phyloP scores from a whole-genome alignment of 495 filamentous ascomycete genomes.

The Trichoderma parareesei region DNA sequence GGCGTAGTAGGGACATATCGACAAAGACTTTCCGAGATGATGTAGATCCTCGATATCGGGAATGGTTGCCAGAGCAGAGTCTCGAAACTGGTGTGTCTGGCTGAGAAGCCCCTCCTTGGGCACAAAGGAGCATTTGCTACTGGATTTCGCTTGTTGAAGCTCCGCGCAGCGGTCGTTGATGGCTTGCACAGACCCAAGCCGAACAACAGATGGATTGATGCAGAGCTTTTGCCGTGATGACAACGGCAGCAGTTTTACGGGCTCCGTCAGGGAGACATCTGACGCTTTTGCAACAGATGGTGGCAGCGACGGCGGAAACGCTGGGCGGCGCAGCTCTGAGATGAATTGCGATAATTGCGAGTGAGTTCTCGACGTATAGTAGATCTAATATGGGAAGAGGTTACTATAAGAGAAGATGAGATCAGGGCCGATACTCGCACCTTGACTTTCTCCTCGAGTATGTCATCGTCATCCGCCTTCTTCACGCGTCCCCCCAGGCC shows the following conservation, averaged over 20 bases:
- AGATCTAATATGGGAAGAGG: slow-evolving; percentile 45
- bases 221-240: slow-evolving; percentile 90
- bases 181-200: slow-evolving; percentile 62
- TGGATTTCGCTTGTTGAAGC: slow-evolving; percentile 67
- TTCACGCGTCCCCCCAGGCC: slow-evolving; percentile 25
- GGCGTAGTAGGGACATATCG: slow-evolving; percentile 93
- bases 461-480: slow-evolving; percentile 34
- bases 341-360: slow-evolving; percentile 92
- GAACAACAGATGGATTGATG: slow-evolving; percentile 75
- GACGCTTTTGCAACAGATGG: slow-evolving; percentile 24
- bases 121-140: slow-evolving; percentile 68
- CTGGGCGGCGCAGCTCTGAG: slow-evolving; percentile 77
- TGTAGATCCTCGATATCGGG: slow-evolving; percentile 92
- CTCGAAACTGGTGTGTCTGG: slow-evolving; percentile 72
- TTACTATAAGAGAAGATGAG: slow-evolving; percentile 13
- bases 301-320: slow-evolving; percentile 53
- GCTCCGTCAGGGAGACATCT: slow-evolving; percentile 41
- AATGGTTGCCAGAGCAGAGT: slow-evolving; percentile 73
- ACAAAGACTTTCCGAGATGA: slow-evolving; percentile 64
- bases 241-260: slow-evolving; percentile 75
- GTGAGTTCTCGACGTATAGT: slow-evolving; percentile 91
- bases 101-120: slow-evolving; percentile 68
- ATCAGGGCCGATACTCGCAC: slow-evolving; percentile 21
- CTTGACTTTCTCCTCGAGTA: slow-evolving; percentile 55
- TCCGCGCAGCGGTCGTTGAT: slow-evolving; percentile 97